Evolutionary conservation across 495 filamentous ascomycete species (phyloP), one percentile per base, ranked within the genome.

Genomic region (Rostrohypoxylon terebratum): DNA sequence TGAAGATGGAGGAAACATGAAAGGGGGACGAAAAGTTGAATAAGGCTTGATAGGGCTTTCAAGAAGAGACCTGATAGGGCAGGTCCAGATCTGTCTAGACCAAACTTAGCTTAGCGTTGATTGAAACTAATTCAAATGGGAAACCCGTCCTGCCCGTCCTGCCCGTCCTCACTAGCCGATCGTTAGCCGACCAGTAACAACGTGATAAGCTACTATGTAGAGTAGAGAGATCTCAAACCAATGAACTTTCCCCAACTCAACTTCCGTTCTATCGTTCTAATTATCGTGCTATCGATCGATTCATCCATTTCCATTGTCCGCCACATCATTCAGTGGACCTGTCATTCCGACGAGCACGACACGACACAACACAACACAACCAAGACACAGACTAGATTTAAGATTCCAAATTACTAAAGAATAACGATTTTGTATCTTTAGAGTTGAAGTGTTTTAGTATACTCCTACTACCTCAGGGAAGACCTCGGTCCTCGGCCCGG

Each of bases 31-130:
- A 28, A 28, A 28, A 28, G 28, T 28, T 28, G 47, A 16, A 59
- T 44, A 72, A 67, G 38, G 48, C 58, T 62, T 66, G 62, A 71
- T 71, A 71, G 69, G 69, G 69, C 69, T 55, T 36, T 33, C 28
- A 34, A 20, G 7, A 36, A 4, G 48, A 60, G 60, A 57, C 54
- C 33, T 69, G 61, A 69, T 69, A 73, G 71, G 70, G 65, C 50
- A 62, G 55, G 65, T 69, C 57, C 47, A 71, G 71, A 69, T 73
- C 65, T 55, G 33, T 61, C 61, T 69, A 66, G 33, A 38, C 71
- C 44, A 3, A 53, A 51, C 34, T n/a, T 18, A 42, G 64, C 7
- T 33, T 60, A 65, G 61, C 25, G 53, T 38, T 23, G 13, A 66
- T 18, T 45, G 33, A 34, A 28, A 25, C 58, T 23, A 13, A 66